A percentile compares a stretch with the other conserved stretches of the same genome.
phyloP scores from a whole-genome alignment of 225 moss, liverwort and hornwort species.

The Pleurozium schreberi region DNA sequence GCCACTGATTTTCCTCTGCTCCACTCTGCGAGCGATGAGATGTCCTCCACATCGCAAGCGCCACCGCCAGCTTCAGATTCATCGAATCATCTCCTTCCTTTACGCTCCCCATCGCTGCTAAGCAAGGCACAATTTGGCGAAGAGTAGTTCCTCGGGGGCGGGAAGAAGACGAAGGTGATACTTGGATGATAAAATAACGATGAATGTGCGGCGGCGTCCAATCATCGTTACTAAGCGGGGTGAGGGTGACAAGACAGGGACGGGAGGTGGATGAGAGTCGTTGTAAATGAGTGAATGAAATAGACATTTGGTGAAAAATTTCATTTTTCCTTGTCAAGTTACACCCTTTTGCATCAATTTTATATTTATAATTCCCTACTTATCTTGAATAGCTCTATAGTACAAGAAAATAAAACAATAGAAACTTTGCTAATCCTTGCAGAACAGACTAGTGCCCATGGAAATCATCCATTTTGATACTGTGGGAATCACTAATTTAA shows the following conservation, averaged over 20 bases:
- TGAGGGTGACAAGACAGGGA: too few species aligned
- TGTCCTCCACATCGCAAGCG: constrained; percentile 3
- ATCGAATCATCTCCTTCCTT: not conserved
- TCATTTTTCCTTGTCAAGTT: not conserved
- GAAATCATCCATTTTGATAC: too few species aligned
- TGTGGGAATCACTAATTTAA: too few species aligned
- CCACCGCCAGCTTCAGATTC: not conserved
- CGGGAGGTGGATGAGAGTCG: not conserved
- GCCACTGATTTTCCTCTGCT: constrained; percentile 20
- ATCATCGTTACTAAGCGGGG: not conserved
- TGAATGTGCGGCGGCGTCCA: not conserved
- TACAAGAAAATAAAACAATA: too few species aligned
- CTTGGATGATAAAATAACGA: not conserved
- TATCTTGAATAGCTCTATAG: not conserved
- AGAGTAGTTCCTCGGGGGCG: too few species aligned
- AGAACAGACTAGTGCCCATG: too few species aligned
- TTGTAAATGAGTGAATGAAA: not conserved
- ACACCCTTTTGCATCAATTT: not conserved
- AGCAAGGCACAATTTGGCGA: not conserved
- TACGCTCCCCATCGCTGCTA: not conserved
- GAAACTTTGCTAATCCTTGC: too few species aligned
- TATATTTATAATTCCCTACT: not conserved
- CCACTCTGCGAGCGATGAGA: not conserved
- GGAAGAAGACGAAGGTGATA: not conserved
- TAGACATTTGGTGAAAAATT: not conserved